Evolutionary conservation across 257 asterid genomes (phyloP).

Genomic region (Jaltomata sinuosa): DNA sequence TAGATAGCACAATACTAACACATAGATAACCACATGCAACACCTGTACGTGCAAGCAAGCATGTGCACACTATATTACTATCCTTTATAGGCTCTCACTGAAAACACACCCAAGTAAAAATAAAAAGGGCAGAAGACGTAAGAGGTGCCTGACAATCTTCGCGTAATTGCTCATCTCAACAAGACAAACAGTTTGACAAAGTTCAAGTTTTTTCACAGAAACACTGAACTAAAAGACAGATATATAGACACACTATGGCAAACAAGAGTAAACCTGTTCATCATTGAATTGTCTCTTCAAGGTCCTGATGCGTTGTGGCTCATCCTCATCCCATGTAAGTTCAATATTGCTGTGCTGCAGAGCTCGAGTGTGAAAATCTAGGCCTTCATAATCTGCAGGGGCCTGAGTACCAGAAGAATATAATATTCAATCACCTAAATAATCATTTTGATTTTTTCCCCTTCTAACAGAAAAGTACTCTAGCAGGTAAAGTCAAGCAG

Average conservation of each 20-base stretch:
- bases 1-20: not conserved
- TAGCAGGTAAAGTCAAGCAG: not conserved
- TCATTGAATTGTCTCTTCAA: constrained; percentile 58
- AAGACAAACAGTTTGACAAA: not conserved
- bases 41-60: not conserved
- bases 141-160: not conserved
- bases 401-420: constrained; percentile 25
- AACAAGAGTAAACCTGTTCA: constrained; percentile 50
- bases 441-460: not conserved
- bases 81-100: not conserved
- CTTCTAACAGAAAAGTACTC: not conserved
- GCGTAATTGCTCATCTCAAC: not conserved
- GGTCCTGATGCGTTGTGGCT: constrained; percentile 64
- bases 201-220: not conserved
- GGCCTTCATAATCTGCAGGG: constrained; percentile 75
- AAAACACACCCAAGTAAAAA: not conserved
- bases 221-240: not conserved
- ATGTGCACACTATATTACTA: not conserved
- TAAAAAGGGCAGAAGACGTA: not conserved
- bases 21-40: not conserved
- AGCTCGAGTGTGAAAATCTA: constrained; percentile 80
- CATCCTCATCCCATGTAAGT: constrained; percentile 97
- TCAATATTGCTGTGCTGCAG: constrained; percentile 79
- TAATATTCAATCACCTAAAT: not conserved
- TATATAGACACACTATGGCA: not conserved